A percentile compares a stretch with the other conserved stretches of the same genome.
Evolutionary conservation across 1,284 basidiomycete genomes (phyloP).

Genomic region (Phlebopus sp.): DNA sequence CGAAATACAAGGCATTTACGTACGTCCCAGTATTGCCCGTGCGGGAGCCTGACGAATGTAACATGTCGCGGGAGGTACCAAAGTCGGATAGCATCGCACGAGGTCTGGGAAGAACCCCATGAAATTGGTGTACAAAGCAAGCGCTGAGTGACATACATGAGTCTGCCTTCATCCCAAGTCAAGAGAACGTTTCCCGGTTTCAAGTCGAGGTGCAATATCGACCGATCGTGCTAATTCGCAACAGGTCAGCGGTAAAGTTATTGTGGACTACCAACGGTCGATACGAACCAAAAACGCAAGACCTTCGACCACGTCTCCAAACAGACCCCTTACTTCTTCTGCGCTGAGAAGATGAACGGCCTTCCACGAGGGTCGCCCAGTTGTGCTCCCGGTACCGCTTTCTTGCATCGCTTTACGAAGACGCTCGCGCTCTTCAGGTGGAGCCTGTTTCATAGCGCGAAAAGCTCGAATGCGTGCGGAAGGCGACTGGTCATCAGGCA

Average conservation of each 20-base stretch:
- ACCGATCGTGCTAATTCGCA: conserved; percentile 66
- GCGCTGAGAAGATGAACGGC: conserved; percentile 79
- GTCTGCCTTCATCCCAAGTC: conserved; percentile 86
- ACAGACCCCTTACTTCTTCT: conserved; percentile 75
- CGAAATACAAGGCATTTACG: conserved; percentile 36
- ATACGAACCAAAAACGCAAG: conserved; percentile 75
- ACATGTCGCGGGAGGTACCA: conserved; percentile 89
- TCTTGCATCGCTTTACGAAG: conserved; percentile 50
- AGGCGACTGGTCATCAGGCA: conserved; percentile 47
- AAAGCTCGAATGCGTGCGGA: conserved; percentile 74
- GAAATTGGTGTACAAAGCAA: conserved; percentile 2
- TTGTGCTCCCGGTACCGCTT: conserved; percentile 13
- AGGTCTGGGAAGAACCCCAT: conserved; percentile 43
- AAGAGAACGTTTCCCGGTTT: conserved; percentile 92
- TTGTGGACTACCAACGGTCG: not conserved
- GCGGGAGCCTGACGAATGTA: conserved; percentile 61
- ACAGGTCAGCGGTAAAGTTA: conserved; percentile 7
- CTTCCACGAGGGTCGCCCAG: conserved; percentile 43
- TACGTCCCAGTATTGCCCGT: conserved; percentile 93
- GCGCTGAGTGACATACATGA: conserved; percentile 50
- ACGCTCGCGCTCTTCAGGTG: conserved; percentile 62
- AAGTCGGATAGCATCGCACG: conserved; percentile 92
- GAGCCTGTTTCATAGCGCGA: conserved; percentile 60
- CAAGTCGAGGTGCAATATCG: conserved; percentile 87
- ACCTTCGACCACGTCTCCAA: conserved; percentile 76